Base-by-base conservation (phyloP, 2,329 filamentous ascomycete species). In the Graphilbum sp. region DNA sequence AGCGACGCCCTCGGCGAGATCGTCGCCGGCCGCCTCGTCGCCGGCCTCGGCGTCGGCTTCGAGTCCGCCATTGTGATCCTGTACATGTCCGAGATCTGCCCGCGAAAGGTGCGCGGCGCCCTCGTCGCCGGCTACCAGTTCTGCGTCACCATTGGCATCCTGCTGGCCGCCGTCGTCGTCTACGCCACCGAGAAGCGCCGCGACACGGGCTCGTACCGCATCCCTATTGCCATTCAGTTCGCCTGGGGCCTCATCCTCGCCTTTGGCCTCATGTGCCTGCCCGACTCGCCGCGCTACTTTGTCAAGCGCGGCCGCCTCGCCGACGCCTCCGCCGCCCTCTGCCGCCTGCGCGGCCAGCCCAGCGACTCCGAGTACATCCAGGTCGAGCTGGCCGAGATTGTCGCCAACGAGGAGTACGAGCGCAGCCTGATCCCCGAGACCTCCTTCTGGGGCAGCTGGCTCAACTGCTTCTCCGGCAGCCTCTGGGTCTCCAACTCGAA, bases 331-430 rank as follows among this genome's bases (percentile, higher is more conserved):
- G 43, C 58, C 1, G 61, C 73, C 12, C 69, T 93, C 7, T 59
- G 71, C 41, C 69, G 66, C 41, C 71, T 93, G 24, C 81, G 85
- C 54, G 81, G 80, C 43, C 80, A 92, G 62, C 68, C 78, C 35
- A 52, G 59, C 38, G 72, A 80, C 39, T 87, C 80, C 18, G 70
- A 79, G 45, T 86, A 73, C 57, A 77, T 93, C 59, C 73, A 79
- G 60, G 62, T 72, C 44, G 85, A 93, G 61, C 68, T 92, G 34
- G 72, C 79, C 32, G 85, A 93, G 63, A 84, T 94, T 47, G 69
- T 90, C 42, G 85, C 84, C 64, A 93, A 92, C 67, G 73, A 88
- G 59, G 81, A 83, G 60, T 86, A 88, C 55, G 86, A 93, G 66
- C 66, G 77, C 49, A 62, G 71, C 36, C 61, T 79, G 42, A 76